Percentiles rank a stretch among this genome's conserved stretches.
phyloP scores from a whole-genome alignment of 768 basidiomycete species.

The Kwoniella shandongensis region DNA sequence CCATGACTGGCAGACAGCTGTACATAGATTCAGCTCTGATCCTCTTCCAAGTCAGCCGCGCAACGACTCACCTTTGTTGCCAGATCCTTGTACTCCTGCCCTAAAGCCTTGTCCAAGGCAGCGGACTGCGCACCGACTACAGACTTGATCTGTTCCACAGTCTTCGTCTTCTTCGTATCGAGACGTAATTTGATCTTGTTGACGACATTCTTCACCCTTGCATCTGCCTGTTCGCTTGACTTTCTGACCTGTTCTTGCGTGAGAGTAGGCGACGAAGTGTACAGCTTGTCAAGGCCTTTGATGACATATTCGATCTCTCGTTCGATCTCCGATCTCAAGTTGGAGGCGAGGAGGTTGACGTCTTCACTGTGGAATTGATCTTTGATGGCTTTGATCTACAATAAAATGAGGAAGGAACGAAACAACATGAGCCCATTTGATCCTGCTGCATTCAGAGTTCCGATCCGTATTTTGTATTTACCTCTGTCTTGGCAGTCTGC shows the following conservation, averaged over 20 bases:
- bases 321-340: constrained; percentile 28
- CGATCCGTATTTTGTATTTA: constrained; percentile 13
- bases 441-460: not conserved
- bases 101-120: constrained; percentile 21
- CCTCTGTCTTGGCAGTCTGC: constrained; percentile 32
- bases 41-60: not conserved
- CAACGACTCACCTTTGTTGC: constrained; percentile 27
- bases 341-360: constrained; percentile 23
- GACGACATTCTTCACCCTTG: constrained; percentile 21
- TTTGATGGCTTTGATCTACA: constrained; percentile 13
- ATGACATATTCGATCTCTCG: constrained; percentile 41
- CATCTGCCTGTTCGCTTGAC: constrained; percentile 34
- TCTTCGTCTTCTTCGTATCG: constrained; percentile 14
- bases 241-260: constrained; percentile 31
- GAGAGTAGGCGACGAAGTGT: constrained; percentile 27
- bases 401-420: not conserved
- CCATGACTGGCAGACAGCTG: constrained; percentile 42
- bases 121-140: constrained; percentile 23
- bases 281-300: constrained; percentile 45
- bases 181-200: constrained; percentile 27
- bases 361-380: constrained; percentile 10
- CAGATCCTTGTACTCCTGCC: constrained; percentile 25
- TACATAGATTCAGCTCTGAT: not conserved
- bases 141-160: constrained; percentile 18
- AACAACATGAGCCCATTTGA: constrained; percentile 1